Evolutionary conservation across 495 filamentous ascomycete genomes (phyloP), one percentile per base, ranked within the genome.

Genomic region (Penicillium goetzii): DNA sequence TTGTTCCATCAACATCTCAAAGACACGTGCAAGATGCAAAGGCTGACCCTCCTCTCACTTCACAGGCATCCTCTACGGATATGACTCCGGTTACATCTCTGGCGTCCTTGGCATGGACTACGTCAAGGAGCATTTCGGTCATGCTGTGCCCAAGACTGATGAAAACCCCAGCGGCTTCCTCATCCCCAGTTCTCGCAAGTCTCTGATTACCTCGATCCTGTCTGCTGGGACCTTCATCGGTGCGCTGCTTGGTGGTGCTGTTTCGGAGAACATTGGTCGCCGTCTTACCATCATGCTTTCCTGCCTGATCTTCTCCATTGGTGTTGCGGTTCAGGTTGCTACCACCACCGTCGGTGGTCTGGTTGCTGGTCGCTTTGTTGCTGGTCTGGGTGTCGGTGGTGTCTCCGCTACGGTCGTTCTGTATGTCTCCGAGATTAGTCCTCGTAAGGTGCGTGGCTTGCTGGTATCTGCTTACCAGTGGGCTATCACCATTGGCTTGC

Each of bases 151-250:
- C 21, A 68, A 59, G 50, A 33, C 30, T 19, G 50, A 64, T 14
- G 62, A 47, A 28, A 47, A 66, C 32, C 62, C 68, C 11, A 54
- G 45, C 10, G 65, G 66, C 10, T 68, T 51, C 25, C 56, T 67
- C 28, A 65, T 70, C n/a, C 6, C 61, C n/a, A 62, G 55, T 40
- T 67, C 68, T 1, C 66, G 59, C 19, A 61, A 70, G 68, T 86
- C 85, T 5, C 80, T 91, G 36, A 90, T 90, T 68, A 86, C 85
- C 57, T 90, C 88, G 11, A 90, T 92, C 64, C 81, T 91, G 8
- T 91, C 89, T 49, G 83, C 81, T 64, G 89, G 89, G 68, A 91
- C 89, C 59, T 91, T 92, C 81, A 85, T 90, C 62, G 89, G 89
- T 49, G 87, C 89, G 50, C 70, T 92, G 51, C 79, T 88, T 56